These are phyloP conservation scores for Excoecaria cochinchinensis DNA, from an alignment of 345 rosid species.

Conservation along the genomic window DNA sequence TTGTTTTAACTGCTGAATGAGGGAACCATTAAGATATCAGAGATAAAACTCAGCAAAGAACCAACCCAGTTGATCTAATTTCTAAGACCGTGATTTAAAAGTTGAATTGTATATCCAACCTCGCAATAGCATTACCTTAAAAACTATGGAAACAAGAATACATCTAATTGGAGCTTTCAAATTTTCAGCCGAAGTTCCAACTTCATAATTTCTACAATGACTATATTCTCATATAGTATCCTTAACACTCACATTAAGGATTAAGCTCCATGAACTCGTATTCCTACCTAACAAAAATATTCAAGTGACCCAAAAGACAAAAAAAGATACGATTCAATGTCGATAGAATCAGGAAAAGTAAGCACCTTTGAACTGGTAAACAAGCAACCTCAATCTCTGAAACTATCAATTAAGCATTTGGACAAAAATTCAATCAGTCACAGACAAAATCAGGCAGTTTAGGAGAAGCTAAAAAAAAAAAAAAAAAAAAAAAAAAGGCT, in stretches of 20 bases:
- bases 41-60: background rate
- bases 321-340: background rate
- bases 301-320: background rate
- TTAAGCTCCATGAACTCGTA: background rate
- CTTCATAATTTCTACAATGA: background rate
- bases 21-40: background rate
- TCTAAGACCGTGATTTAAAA: background rate
- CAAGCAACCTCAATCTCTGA: background rate
- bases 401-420: background rate
- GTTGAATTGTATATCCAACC: background rate
- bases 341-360: background rate
- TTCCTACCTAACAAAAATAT: background rate
- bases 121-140: background rate
- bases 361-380: background rate
- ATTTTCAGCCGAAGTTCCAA: background rate
- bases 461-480: constrained; percentile 20
- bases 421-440: background rate
- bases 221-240: no score
- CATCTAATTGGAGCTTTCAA: background rate
- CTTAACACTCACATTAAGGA: background rate
- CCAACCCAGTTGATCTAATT: background rate
- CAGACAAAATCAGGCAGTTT: background rate
- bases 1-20: background rate
- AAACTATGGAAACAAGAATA: no score
- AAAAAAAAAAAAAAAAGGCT: constrained; percentile 31